Percentiles rank a stretch among this genome's conserved stretches.
These are phyloP conservation scores for Pseudoperonospora humuli DNA, from an alignment of 352 stramenopile genomes.

Conservation along the genomic window DNA sequence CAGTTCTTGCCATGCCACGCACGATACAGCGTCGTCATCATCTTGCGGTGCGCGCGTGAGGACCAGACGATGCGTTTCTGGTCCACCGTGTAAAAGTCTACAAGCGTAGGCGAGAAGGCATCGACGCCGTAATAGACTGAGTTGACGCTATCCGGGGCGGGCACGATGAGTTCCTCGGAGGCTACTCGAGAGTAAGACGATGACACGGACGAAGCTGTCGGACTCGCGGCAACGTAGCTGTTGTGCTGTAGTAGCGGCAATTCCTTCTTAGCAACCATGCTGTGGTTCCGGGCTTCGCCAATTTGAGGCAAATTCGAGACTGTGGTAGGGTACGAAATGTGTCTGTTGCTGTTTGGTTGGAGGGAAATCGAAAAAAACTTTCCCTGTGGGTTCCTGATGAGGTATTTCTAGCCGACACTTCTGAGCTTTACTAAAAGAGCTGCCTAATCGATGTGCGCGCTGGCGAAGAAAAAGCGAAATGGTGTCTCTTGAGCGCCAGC, in stretches of 20 bases:
- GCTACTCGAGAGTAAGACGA: slow-evolving; percentile 53
- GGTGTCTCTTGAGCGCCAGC: neutral
- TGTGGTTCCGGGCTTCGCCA: neutral
- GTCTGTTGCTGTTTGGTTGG: neutral
- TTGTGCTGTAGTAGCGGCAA: slow-evolving; percentile 49
- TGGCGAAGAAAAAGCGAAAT: slow-evolving; percentile 7
- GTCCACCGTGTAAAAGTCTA: slow-evolving; percentile 81
- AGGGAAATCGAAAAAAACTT: slow-evolving; percentile 19
- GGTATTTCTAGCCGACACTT: neutral
- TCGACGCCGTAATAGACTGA: slow-evolving; percentile 84
- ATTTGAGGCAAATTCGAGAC: slow-evolving; percentile 22
- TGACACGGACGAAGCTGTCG: slow-evolving; percentile 40
- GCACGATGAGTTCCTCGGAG: slow-evolving; percentile 78
- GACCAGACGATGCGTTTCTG: slow-evolving; percentile 85
- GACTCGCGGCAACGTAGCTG: slow-evolving; percentile 24
- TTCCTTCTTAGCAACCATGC: slow-evolving; percentile 41
- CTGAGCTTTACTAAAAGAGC: neutral
- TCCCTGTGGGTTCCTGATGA: slow-evolving; percentile 3
- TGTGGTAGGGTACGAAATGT: neutral
- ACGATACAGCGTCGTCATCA: slow-evolving; percentile 81
- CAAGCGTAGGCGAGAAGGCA: slow-evolving; percentile 77
- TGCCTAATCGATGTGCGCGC: neutral
- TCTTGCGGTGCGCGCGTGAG: slow-evolving; percentile 80
- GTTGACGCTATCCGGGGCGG: slow-evolving; percentile 57
- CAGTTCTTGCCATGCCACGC: slow-evolving; percentile 62